A percentile compares a stretch with the other conserved stretches of the same genome.
Evolutionary conservation across 768 basidiomycete species (phyloP).

Genomic region (Kwoniella dejecticola): DNA sequence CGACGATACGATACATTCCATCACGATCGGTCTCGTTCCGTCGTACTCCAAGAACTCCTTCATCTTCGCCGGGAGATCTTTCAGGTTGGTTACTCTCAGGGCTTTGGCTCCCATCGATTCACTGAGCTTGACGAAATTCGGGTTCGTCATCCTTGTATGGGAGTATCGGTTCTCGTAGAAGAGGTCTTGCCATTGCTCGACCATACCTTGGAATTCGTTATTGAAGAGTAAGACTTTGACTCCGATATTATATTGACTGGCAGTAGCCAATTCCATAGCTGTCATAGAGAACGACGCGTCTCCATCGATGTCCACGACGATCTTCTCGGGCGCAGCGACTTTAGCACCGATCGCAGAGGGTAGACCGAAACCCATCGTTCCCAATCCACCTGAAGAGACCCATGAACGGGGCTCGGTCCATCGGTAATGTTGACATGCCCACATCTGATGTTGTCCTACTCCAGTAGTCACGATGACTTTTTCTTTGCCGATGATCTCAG

Average conservation of each 20-base stretch:
- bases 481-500: constrained; percentile 66
- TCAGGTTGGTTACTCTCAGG: constrained; percentile 68
- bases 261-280: constrained; percentile 97
- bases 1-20: constrained; percentile 76
- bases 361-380: constrained; percentile 98
- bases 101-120: constrained; percentile 90
- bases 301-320: constrained; percentile 93
- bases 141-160: constrained; percentile 93
- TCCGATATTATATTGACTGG: constrained; percentile 85
- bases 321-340: constrained; percentile 89
- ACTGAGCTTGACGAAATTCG: constrained; percentile 88
- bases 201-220: constrained; percentile 99
- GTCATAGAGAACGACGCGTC: constrained; percentile 99
- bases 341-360: constrained; percentile 95
- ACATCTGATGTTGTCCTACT: constrained; percentile 99
- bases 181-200: constrained; percentile 98
- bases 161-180: constrained; percentile 98
- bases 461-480: constrained; percentile 88
- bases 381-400: constrained; percentile 90
- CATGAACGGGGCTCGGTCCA: constrained; percentile 88
- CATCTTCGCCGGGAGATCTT: constrained; percentile 91
- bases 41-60: constrained; percentile 98
- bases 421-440: constrained; percentile 91
- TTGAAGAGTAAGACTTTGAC: constrained; percentile 92
- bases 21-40: constrained; percentile 75